Percentiles rank a stretch among this genome's conserved stretches.
Evolutionary conservation across 768 basidiomycete species (phyloP).

Genomic region (Ramaria sp.): DNA sequence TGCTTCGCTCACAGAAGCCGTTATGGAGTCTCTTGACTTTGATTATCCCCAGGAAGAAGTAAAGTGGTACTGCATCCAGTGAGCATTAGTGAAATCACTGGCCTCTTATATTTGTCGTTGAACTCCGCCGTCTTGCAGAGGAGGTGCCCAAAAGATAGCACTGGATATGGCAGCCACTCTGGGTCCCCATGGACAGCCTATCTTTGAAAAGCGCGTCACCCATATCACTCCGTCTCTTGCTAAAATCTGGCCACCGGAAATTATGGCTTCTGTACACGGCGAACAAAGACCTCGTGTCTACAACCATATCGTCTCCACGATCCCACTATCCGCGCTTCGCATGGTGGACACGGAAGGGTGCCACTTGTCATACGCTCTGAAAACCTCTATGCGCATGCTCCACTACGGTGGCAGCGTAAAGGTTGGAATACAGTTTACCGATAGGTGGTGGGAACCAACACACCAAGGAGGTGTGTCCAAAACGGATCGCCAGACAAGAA

Average conservation of each 20-base stretch:
- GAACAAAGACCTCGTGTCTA: neutral
- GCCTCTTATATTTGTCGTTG: no score
- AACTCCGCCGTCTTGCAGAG: slow-evolving; percentile 6
- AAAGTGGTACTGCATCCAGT: neutral
- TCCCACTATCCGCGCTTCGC: slow-evolving; percentile 22
- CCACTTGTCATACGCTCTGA: slow-evolving; percentile 21
- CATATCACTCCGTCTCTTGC: slow-evolving; percentile 3
- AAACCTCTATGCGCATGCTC: slow-evolving; percentile 23
- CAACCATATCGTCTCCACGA: slow-evolving; percentile 22
- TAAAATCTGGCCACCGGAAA: neutral
- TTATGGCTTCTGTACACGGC: slow-evolving; percentile 8
- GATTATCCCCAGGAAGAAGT: no score
- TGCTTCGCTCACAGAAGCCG: neutral
- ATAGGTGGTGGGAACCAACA: slow-evolving; percentile 26
- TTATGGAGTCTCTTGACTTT: neutral
- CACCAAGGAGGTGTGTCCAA: slow-evolving; percentile 31
- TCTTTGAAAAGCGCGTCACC: slow-evolving; percentile 5
- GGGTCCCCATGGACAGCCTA: neutral
- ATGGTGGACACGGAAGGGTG: slow-evolving; percentile 17
- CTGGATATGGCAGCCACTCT: slow-evolving; percentile 17
- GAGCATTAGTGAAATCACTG: neutral
- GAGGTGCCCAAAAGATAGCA: slow-evolving; percentile 15
- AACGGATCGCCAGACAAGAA: slow-evolving; percentile 33
- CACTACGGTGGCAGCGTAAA: slow-evolving; percentile 25
- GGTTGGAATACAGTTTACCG: slow-evolving; percentile 26